Base-by-base conservation (phyloP, 371 early-diverging fungal species). In the Sporodiniella umbellata region DNA sequence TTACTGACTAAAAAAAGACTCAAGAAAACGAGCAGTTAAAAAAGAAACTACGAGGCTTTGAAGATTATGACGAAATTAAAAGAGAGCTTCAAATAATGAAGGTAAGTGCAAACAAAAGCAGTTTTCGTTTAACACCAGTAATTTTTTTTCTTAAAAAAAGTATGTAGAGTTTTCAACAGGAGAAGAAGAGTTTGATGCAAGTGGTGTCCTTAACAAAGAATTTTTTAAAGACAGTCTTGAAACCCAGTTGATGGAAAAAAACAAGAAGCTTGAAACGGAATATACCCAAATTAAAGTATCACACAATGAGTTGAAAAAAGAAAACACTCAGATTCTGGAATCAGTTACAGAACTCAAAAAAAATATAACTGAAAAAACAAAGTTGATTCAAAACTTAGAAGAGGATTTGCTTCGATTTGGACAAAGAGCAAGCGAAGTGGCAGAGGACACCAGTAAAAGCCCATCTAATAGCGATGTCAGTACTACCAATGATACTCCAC, bases 31-130 rank as follows among this genome's bases (percentile, higher is more conserved):
- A 72, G n/a, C 61, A 60, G 3, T 49, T 78, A 14, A 69, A 72
- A 24, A 76, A 64, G 26, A 79, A 80, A 23, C 37, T 85, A 22
- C 67, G 71, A 45, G 58, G 64, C 33, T 78, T 66, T 57, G 76
- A 78, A 14, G 93, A 95, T 54, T 95, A 95, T 38, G 87, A 88
- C 42, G 86, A 88, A 51, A 85, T 95, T 39, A 90, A 89, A 59
- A 78, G 86, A 22, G 95, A 95, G 53, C 70, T 95, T 23, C 85
- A 88, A 19, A 80, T 95, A 26, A 79, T 95, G 69, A 93, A 92
- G 76, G 88, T 84, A 69, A 53, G 42, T 2, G 5, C 3, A 38
- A 21, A 21, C 31, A 42, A 4, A 33, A 22, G 30, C 24, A n/a
- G n/a, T n/a, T n/a, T n/a, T n/a, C n/a, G n/a, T n/a, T n/a, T n/a